Evolutionary conservation across 805 yeast species (phyloP), one percentile per base, ranked within the genome.

Genomic region (Ogataea pini): DNA sequence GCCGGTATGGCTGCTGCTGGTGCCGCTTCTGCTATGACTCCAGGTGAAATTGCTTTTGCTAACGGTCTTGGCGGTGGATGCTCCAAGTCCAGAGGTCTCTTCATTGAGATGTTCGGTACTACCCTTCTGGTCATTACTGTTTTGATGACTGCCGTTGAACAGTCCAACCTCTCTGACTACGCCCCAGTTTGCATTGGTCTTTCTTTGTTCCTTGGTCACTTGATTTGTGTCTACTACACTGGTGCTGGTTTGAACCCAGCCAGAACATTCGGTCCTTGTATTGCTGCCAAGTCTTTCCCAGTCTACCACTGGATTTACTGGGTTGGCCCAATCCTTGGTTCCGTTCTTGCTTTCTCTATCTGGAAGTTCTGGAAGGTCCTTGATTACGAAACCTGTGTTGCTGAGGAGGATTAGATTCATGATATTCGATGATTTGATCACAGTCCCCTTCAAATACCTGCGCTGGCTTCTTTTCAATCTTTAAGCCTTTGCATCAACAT

Each of bases 231-330:
- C 48, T 85, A 77, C 78, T 85, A 79, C 74, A 86, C 96, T 43
- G 96, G 96, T 66, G 95, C 96, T 33, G 96, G 96, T 65, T 75
- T 88, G 63, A 89, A 89, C 77, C 96, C 96, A 49, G 96, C 96
- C 39, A 82, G 96, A 76, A 73, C 88, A 28, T 78, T 89, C 48
- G 96, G 96, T 63, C 95, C 96, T 45, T 78, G 83, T 65, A 73
- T 88, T 51, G 95, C 90, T 50, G 78, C 79, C 47, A 73, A 68
- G 48, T 73, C 79, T 18, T 89, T 89, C 83, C 95, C 96, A 29
- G 66, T 61, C 62, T 89, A 89, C 72, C 89, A 83, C 76, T 89
- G 95, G 96, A 88, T 89, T 56, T 89, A 89, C 77, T 88, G 95
- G 94, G 81, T 89, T 49, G 96, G 96, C 46, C 96, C 96, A 51